Percentiles rank a stretch among this genome's conserved stretches.
These are phyloP conservation scores for Friedmanniomyces simplex DNA, from an alignment of 495 filamentous ascomycete species.

Conservation along the genomic window DNA sequence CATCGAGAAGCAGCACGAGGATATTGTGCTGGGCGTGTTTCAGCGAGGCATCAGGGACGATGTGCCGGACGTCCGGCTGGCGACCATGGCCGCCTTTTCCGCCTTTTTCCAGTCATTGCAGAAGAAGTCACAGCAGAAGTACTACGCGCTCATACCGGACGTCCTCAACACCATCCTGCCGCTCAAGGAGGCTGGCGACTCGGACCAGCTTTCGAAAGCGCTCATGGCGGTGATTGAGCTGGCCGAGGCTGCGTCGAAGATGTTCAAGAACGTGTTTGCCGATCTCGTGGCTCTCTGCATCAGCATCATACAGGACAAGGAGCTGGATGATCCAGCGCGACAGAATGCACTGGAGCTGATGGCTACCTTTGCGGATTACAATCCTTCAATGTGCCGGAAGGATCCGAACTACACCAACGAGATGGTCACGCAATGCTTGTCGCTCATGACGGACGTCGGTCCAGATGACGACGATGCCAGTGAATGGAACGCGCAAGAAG, in stretches of 20 bases:
- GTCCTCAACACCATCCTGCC: slow-evolving; percentile 88
- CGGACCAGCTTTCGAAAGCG: slow-evolving; percentile 78
- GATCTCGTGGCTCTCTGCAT: slow-evolving; percentile 86
- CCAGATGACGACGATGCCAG: slow-evolving; percentile 87
- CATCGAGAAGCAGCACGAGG: slow-evolving; percentile 91
- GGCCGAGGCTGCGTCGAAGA: slow-evolving; percentile 80
- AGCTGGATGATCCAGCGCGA: slow-evolving; percentile 74
- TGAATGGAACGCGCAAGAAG: slow-evolving; percentile 89
- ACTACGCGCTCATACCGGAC: slow-evolving; percentile 73
- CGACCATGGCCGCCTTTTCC: slow-evolving; percentile 93
- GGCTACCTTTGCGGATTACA: slow-evolving; percentile 95
- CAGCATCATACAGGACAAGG: slow-evolving; percentile 89
- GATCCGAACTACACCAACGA: slow-evolving; percentile 79
- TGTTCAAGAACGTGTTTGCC: slow-evolving; percentile 90
- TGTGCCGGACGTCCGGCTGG: slow-evolving; percentile 70
- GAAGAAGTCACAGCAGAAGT: slow-evolving; percentile 80
- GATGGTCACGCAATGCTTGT: slow-evolving; percentile 98
- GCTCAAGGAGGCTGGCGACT: slow-evolving; percentile 79
- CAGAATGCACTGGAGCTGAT: slow-evolving; percentile 95
- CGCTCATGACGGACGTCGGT: slow-evolving; percentile 98
- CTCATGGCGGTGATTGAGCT: slow-evolving; percentile 86
- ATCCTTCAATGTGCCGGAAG: slow-evolving; percentile 86
- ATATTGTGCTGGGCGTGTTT: slow-evolving; percentile 73
- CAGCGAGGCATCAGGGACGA: slow-evolving; percentile 84
- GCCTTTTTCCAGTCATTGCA: slow-evolving; percentile 83